Conservation (phyloP, 228 moss, liverwort and hornwort genomes). For the Sphagnum magellanicum region DNA sequence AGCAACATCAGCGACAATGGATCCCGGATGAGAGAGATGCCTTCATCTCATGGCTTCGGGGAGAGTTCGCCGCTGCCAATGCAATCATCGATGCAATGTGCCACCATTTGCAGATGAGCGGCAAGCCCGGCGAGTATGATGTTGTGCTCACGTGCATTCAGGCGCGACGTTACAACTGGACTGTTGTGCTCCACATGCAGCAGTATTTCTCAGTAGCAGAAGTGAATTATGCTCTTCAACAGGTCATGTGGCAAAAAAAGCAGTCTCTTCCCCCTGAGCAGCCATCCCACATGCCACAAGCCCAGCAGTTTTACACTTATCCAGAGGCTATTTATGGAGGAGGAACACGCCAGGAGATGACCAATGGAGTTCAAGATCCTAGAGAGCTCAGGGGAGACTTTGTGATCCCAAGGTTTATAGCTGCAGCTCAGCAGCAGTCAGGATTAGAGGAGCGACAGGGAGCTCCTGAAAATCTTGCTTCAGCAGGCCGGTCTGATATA, state of each 20-base stretch:
- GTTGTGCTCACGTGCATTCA: constrained; percentile 59
- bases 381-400: constrained; percentile 36
- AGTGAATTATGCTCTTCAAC: constrained; percentile 52
- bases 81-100: constrained; percentile 60
- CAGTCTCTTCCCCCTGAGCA: constrained; percentile 38
- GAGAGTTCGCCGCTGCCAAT: constrained; percentile 62
- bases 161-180: constrained; percentile 62
- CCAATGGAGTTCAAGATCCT: constrained; percentile 13
- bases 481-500: constrained; percentile 25
- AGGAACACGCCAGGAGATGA: constrained; percentile 22
- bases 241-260: constrained; percentile 44
- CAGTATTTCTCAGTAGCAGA: constrained; percentile 67
- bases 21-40: constrained; percentile 61
- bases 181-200: constrained; percentile 69
- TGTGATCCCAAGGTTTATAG: constrained; percentile 17
- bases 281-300: constrained; percentile 15
- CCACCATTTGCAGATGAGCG: constrained; percentile 55
- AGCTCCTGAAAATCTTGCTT: constrained; percentile 23
- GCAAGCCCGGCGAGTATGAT: constrained; percentile 59
- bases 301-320: constrained; percentile 18
- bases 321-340: constrained; percentile 32
- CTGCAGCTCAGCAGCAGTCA: constrained; percentile 19
- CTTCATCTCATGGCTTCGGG: constrained; percentile 58
- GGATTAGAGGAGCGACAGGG: constrained; percentile 18
- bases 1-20: constrained; percentile 45